Base-by-base conservation (phyloP, 768 basidiomycete genomes). In the Sporobolomyces roseus region DNA sequence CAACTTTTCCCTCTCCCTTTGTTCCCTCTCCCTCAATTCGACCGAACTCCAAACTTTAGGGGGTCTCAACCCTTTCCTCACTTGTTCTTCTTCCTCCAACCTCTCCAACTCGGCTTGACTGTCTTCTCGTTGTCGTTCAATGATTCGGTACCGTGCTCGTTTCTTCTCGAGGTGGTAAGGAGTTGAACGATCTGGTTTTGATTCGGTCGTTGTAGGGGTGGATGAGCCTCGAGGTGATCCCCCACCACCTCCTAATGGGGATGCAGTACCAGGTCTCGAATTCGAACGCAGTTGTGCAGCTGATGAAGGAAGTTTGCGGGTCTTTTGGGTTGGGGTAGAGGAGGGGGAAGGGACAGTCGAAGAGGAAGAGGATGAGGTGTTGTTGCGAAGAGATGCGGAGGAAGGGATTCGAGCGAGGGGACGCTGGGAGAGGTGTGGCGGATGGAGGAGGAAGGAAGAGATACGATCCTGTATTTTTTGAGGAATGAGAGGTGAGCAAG, bases 391-490 rank as follows among this genome's bases (percentile, higher is more conserved):
- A 43, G n/a, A 54, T 13, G 56, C 68, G 41, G 14, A 51, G 29
- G 30, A 65, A 48, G 30, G 48, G 55, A 41, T 56, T 29, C 38
- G 53, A 41, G 43, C 30, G 49, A 59, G 49, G 23, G 48, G 46
- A 33, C 56, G 16, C 45, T 61, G 10, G 10, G 6, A 35, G 7
- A 12, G 16, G 9, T 5, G 14, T 36, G 33, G 35, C 13, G 6
- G 36, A 8, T 53, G 19, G 45, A 30, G 61, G 60, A 70, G 54
- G 55, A 65, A 65, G 12, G 63, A 58, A 19, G 56, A 33, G 36
- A 70, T 70, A 12, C 69, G 69, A 55, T 70, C 69, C 68, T 69
- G 38, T 9, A 41, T 64, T 63, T 70, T 23, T 17, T 36, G 29
- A 10, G 9, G 52, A n/a, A 4, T 21, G 13, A 5, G 29, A 12